Base-by-base conservation (phyloP, 257 asterid species). In the Scutellaria minor region DNA sequence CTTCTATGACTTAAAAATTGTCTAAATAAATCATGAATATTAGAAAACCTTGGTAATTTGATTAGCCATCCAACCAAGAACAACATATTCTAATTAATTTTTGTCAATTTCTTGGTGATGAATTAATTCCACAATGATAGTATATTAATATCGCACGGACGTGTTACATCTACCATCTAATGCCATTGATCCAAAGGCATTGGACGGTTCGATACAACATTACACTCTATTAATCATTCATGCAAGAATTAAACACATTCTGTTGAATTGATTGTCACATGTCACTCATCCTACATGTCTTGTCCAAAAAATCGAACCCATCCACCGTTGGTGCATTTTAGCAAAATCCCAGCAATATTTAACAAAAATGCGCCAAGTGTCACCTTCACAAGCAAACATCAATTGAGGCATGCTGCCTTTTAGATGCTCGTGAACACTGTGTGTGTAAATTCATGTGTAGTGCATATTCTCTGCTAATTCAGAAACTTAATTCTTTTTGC, bases 381-480 rank as follows among this genome's bases (percentile, higher is more conserved):
- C 5, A 31, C 37, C 37, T 31, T 31, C 37, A 31, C 37, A 31
- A 31, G 37, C 55, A 15, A 6, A 52, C 15, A 52, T 52, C 9
- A 47, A 47, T 14, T 47, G 5, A 31, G 37, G 37, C 37, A 31
- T 31, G 37, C 37, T 31, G 37, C 44, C 6, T n/a, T 41, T 65
- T 50, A 11, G 71, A 78, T 66, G 77, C 82, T 79, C 84, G 86
- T 83, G 82, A 86, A 64, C 12, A 40, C 52, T 27, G 51, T 73
- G 37, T 31, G 37, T 31, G 37, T 31, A 15, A 51, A 7, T 52
- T 75, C 54, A 48, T 42, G 6, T 56, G 74, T 56, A 53, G 27
- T 57, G 66, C 75, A 73, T 71, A 70, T 70, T 71, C 68, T 74
- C 37, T 31, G 37, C 37, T 31, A 31, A 52, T 68, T 55, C 44